A percentile compares a stretch with the other conserved stretches of the same genome.
Conservation (phyloP, 139 green algal genomes). For the Haematococcus lacustris region DNA sequence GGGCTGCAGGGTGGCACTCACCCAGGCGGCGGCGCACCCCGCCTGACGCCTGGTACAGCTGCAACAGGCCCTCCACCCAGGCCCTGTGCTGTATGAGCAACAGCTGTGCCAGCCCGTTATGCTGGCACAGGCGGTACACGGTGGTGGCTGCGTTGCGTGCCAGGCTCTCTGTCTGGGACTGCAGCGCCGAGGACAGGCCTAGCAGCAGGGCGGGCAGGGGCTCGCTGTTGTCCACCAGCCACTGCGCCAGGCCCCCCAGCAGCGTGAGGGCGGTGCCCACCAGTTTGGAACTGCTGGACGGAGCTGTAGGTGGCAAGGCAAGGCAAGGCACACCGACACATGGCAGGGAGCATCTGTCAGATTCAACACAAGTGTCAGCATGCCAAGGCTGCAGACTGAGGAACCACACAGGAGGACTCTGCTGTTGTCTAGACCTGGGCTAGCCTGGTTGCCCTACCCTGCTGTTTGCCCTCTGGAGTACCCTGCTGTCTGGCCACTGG, state of each 20-base stretch:
- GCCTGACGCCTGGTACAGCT: conserved; percentile 15
- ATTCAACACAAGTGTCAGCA: too few relatives aligned
- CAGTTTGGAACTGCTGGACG: conserved; percentile 41
- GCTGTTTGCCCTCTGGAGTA: too few relatives aligned
- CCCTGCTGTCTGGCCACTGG: not conserved
- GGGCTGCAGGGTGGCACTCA: not conserved
- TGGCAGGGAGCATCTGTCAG: too few relatives aligned
- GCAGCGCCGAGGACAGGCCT: conserved; percentile 14
- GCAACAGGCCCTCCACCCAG: conserved; percentile 29
- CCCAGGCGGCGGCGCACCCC: conserved; percentile 14
- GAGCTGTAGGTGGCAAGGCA: conserved; percentile 3
- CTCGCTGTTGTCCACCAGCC: conserved; percentile 20
- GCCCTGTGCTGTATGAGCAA: conserved; percentile 16
- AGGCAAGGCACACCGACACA: not conserved
- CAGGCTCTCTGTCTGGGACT: conserved; percentile 37
- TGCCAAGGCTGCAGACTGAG: too few relatives aligned
- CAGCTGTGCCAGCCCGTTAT: conserved; percentile 15
- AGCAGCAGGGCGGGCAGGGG: conserved; percentile 23
- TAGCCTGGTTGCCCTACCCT: too few relatives aligned
- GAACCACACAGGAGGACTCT: too few relatives aligned
- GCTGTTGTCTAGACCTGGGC: too few relatives aligned
- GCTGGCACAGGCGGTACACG: conserved; percentile 24
- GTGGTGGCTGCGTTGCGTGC: conserved; percentile 50
- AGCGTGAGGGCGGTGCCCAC: conserved; percentile 57
- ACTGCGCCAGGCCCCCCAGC: conserved; percentile 41